phyloP scores from a whole-genome alignment of 441 rosid genomes.

The Corymbia citriodora region DNA sequence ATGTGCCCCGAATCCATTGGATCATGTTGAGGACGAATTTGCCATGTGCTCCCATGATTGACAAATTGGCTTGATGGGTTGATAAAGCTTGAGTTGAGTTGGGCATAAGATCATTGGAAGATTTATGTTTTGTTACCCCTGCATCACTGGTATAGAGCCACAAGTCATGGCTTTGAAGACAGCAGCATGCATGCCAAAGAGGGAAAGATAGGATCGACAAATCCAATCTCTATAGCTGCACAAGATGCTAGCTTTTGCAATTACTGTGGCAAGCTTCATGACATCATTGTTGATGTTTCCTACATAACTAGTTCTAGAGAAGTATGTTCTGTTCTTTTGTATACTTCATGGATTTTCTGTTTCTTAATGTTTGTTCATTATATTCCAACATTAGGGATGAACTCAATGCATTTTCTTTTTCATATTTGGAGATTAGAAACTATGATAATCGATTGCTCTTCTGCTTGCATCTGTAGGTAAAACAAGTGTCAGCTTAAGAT shows the following conservation, averaged over 20 bases:
- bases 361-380: not conserved
- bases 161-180: slow-evolving; percentile 18
- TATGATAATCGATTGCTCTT: not conserved
- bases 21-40: too few species aligned
- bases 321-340: not conserved
- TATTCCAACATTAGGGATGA: not conserved
- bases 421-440: not conserved
- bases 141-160: not conserved
- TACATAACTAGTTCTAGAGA: not conserved
- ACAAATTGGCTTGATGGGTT: too few species aligned
- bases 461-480: not conserved
- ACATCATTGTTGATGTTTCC: slow-evolving; percentile 22
- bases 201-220: slow-evolving; percentile 11
- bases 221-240: slow-evolving; percentile 21
- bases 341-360: not conserved
- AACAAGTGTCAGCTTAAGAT: not conserved
- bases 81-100: too few species aligned
- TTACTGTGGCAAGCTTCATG: slow-evolving; percentile 26
- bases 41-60: too few species aligned
- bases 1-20: too few species aligned
- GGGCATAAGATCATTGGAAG: too few species aligned
- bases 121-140: too few species aligned
- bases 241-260: not conserved
- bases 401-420: not conserved
- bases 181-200: slow-evolving; percentile 18